phyloP scores from a whole-genome alignment of 2,329 filamentous ascomycete species.

The Cadophora luteo-olivacea region DNA sequence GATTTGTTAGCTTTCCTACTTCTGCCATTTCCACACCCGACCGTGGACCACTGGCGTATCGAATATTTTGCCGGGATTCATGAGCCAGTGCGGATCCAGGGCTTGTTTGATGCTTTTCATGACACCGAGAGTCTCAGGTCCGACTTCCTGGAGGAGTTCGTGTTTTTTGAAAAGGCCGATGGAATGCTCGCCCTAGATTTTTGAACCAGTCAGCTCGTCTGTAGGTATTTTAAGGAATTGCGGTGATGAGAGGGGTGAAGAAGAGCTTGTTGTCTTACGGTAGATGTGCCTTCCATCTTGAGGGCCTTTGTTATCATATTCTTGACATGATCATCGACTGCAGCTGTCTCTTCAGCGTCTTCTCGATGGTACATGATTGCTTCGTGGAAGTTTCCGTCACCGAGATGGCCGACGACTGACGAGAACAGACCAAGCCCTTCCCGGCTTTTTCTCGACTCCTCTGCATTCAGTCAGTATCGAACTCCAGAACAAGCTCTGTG shows the following conservation, averaged over 20 bases:
- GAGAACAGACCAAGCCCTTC: conserved; percentile 83
- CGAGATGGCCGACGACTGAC: conserved; percentile 85
- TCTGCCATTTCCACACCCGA: conserved; percentile 11
- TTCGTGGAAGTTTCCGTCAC: conserved; percentile 93
- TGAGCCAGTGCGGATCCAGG: conserved; percentile 82
- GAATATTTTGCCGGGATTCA: conserved; percentile 67
- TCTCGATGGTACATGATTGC: conserved; percentile 86
- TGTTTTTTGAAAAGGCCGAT: conserved; percentile 86
- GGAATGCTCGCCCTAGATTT: conserved; percentile 72
- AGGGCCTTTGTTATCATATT: conserved; percentile 87
- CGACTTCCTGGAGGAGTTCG: conserved; percentile 78
- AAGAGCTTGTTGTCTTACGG: too few species aligned
- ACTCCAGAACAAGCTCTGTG: too few species aligned
- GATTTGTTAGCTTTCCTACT: background rate
- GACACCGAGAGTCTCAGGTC: conserved; percentile 76
- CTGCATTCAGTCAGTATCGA: too few species aligned
- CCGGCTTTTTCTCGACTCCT: conserved; percentile 85
- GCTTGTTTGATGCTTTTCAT: conserved; percentile 83
- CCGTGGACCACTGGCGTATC: conserved; percentile 13
- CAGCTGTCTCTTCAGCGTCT: conserved; percentile 70
- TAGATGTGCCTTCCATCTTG: conserved; percentile 92
- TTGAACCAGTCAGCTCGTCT: background rate
- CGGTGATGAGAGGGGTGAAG: too few species aligned
- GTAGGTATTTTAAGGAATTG: too few species aligned
- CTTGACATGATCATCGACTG: conserved; percentile 79